Evolutionary conservation across 768 basidiomycete species (phyloP), one percentile per base, ranked within the genome.

Genomic region (Ramaria sp.): DNA sequence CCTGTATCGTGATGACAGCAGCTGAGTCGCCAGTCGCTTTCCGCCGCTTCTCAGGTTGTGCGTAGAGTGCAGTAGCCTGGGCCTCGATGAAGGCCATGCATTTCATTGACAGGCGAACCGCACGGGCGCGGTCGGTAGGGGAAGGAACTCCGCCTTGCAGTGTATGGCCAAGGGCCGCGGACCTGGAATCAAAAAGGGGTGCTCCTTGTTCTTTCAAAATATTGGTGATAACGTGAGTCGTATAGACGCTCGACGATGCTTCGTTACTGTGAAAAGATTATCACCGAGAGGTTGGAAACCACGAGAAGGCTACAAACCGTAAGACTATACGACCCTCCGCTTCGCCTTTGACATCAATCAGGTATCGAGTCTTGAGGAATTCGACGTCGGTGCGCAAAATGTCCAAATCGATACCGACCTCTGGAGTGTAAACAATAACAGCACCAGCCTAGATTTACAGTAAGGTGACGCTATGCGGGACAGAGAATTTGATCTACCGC

Each of bases 181-280:
- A 88, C 47, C 96, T 85, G 18, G 96, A 82, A 70, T 99, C 96
- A 64, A 98, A 99, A 22, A 97, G 73, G 5, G 74, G 59, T 24
- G 83, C 83, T n/a, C 96, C 96, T 69, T 98, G 95, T 65, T 96
- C 95, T 63, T 86, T 85, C 69, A 97, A 70, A 76, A 99, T 96
- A 67, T 88, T 88, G 57, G 86, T 94, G 61, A 99, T 78, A 52
- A 96, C 78, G 7, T 90, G 83, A 6, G 94, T 94, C 13, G 86
- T 85, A 73, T 98, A 99, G 24, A 97, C 87, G 8, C 72, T 71
- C 13, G 94, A 97, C 1, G 95, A 74, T 28, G 73, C 74, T 71
- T 99, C 96, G 68, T 82, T 94, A 54, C 94, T 94, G 63, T 12
- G 0, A 32, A 47, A 8, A 48, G 24, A 16, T 54, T 54, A 28